Evolutionary conservation across 1,284 basidiomycete genomes (phyloP).

Genomic region (Agaricales sp.): DNA sequence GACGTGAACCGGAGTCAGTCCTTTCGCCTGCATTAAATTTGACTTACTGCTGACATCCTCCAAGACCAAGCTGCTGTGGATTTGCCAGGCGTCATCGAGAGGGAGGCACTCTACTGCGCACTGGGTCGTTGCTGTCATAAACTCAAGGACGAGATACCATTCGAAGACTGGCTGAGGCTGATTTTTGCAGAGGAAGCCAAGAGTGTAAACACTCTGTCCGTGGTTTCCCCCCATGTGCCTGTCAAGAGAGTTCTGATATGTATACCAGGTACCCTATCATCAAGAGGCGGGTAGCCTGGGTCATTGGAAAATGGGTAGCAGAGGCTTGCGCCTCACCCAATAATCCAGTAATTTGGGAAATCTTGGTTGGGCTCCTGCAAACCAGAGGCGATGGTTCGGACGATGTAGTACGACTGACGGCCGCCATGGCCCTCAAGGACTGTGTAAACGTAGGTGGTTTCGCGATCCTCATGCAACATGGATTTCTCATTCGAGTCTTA

Average conservation of each 20-base stretch:
- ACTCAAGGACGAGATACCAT: conserved; percentile 56
- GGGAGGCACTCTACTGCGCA: conserved; percentile 84
- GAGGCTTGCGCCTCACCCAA: conserved; percentile 54
- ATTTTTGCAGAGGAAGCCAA: conserved; percentile 48
- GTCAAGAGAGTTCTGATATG: background rate
- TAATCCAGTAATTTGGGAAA: conserved; percentile 66
- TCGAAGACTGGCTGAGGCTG: conserved; percentile 54
- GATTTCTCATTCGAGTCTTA: too few species aligned
- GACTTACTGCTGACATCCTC: conserved; percentile 4
- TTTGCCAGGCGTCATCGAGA: conserved; percentile 59
- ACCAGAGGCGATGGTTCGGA: conserved; percentile 66
- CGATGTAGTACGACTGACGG: conserved; percentile 73
- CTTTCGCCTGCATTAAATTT: conserved; percentile 1
- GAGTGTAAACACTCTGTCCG: conserved; percentile 39
- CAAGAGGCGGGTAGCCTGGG: conserved; percentile 84
- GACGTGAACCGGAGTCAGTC: conserved; percentile 41
- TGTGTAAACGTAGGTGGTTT: conserved; percentile 64
- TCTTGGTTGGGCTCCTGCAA: conserved; percentile 63
- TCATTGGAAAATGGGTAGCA: conserved; percentile 77
- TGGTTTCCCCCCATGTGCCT: background rate
- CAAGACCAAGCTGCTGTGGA: conserved; percentile 48
- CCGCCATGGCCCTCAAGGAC: conserved; percentile 65
- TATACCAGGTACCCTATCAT: conserved; percentile 67
- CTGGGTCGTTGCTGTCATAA: conserved; percentile 71
- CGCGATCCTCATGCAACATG: conserved; percentile 5